Conservation (phyloP, 495 filamentous ascomycete species). For the Penicillium pulvis region DNA sequence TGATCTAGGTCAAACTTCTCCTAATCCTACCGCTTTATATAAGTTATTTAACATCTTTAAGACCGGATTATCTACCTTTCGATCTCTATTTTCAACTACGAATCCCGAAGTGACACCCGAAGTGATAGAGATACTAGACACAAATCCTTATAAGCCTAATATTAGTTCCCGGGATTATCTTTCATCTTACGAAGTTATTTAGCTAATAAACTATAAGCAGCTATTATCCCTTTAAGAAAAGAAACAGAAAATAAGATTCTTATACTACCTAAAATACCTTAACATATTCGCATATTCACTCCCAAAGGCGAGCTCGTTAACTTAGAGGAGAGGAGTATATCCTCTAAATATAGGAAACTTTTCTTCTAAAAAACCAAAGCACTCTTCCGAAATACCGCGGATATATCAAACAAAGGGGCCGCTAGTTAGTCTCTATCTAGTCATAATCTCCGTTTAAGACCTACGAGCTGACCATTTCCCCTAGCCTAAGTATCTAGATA, state of each 20-base stretch:
- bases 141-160: too few relatives aligned
- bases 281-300: neutral
- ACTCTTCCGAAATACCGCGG: neutral
- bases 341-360: neutral
- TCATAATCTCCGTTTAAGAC: neutral
- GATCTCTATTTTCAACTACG: too few relatives aligned
- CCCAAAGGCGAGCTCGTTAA: neutral
- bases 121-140: too few relatives aligned
- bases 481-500: neutral
- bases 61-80: too few relatives aligned
- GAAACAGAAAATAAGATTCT: neutral
- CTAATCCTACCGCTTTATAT: too few relatives aligned
- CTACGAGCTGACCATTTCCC: too few relatives aligned
- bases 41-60: too few relatives aligned
- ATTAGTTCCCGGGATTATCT: too few relatives aligned
- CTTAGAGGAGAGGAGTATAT: slow-evolving; percentile 2
- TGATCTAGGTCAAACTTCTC: too few relatives aligned
- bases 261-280: neutral
- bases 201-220: neutral
- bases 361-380: slow-evolving; percentile 1
- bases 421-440: neutral
- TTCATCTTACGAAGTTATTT: too few relatives aligned
- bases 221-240: neutral
- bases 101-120: too few relatives aligned
- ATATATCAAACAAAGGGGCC: neutral